phyloP scores from a whole-genome alignment of 768 basidiomycete genomes.

The Heimioporus sp. region DNA sequence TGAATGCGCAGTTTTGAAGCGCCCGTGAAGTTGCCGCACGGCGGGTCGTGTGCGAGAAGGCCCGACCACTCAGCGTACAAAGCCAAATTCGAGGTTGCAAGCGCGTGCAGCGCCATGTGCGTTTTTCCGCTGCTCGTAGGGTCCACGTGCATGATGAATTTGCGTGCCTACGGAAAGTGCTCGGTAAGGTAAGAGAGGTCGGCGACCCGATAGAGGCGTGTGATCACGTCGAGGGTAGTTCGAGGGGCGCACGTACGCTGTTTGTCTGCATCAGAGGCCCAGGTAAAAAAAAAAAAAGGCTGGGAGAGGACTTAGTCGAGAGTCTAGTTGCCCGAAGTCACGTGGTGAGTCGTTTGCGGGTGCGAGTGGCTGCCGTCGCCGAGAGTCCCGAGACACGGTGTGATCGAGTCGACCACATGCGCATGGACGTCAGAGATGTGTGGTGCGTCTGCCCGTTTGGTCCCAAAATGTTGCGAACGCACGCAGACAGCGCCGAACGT shows the following conservation, averaged over 20 bases:
- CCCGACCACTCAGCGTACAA: constrained; percentile 91
- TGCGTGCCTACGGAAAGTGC: constrained; percentile 54
- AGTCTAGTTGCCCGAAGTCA: too few relatives aligned
- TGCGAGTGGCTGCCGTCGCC: too few relatives aligned
- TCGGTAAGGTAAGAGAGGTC: constrained; percentile 50
- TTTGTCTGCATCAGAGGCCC: constrained; percentile 43
- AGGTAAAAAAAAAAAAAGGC: constrained; percentile 59
- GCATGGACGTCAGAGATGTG: too few relatives aligned
- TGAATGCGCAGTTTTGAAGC: constrained; percentile 13
- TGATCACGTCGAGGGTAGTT: constrained; percentile 38
- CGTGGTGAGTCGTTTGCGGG: too few relatives aligned
- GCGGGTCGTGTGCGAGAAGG: constrained; percentile 77
- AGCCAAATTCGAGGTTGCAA: constrained; percentile 71
- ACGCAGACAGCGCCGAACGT: too few relatives aligned
- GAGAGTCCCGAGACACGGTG: too few relatives aligned
- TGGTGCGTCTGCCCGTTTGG: too few relatives aligned
- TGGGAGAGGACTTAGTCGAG: too few relatives aligned
- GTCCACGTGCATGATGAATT: constrained; percentile 92
- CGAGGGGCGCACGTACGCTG: constrained; percentile 25
- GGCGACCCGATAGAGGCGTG: constrained; percentile 36
- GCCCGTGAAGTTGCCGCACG: background rate
- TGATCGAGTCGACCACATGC: too few relatives aligned
- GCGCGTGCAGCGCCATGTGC: constrained; percentile 84
- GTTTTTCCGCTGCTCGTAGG: constrained; percentile 99
- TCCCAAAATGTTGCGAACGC: too few relatives aligned